phyloP scores from a whole-genome alignment of 129 eudicot genomes.

The Helianthus tuberosus region DNA sequence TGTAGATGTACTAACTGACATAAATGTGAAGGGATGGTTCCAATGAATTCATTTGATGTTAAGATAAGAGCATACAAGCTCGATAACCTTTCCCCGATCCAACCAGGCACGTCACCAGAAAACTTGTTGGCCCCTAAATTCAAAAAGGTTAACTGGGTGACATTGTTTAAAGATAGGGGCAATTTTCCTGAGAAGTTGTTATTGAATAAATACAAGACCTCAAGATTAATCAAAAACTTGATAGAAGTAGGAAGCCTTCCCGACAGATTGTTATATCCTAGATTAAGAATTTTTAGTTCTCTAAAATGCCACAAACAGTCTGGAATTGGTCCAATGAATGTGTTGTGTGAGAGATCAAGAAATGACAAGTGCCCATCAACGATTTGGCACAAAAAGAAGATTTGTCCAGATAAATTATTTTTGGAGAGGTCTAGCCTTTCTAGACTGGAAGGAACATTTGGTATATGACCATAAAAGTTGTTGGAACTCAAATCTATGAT shows the following conservation, averaged over 20 bases:
- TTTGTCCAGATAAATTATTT: neutral
- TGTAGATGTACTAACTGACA: neutral
- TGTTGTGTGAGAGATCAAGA: neutral
- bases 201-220: neutral
- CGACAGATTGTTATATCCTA: neutral
- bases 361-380: neutral
- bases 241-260: neutral
- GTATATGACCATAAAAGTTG: conserved; percentile 4
- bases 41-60: neutral
- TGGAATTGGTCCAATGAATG: neutral
- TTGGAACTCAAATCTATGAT: conserved; percentile 4
- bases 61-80: neutral
- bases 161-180: neutral
- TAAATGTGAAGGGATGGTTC: neutral
- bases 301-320: neutral
- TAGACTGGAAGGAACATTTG: neutral
- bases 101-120: neutral
- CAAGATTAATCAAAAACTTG: neutral
- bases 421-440: neutral
- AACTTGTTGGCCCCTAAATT: neutral
- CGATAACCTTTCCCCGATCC: neutral
- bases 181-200: conserved; percentile 6
- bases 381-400: neutral
- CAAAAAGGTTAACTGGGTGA: neutral
- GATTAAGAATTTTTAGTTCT: neutral